A percentile compares a stretch with the other conserved stretches of the same genome.
These are phyloP conservation scores for Mycena galericulata DNA, from an alignment of 768 basidiomycete species.

Conservation along the genomic window DNA sequence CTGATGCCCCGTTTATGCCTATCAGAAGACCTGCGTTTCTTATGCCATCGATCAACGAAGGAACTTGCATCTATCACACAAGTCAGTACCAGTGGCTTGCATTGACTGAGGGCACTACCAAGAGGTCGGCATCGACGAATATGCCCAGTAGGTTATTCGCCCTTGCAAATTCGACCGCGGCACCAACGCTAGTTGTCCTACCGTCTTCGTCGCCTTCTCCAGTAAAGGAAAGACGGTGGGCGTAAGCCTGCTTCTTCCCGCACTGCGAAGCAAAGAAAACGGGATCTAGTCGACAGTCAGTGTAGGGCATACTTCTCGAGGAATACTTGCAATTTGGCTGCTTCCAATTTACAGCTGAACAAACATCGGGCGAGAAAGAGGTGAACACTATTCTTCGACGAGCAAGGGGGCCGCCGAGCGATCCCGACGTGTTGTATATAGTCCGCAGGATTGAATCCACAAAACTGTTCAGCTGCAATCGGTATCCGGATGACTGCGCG, in stretches of 20 bases:
- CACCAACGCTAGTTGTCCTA: slow-evolving; percentile 78
- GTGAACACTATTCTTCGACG: slow-evolving; percentile 91
- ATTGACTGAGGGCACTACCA: slow-evolving; percentile 61
- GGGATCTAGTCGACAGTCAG: slow-evolving; percentile 70
- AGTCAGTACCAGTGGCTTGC: slow-evolving; percentile 23
- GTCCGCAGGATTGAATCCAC: slow-evolving; percentile 88
- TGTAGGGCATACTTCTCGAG: slow-evolving; percentile 4
- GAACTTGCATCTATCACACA: slow-evolving; percentile 77
- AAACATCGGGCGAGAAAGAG: slow-evolving; percentile 91
- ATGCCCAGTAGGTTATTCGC: slow-evolving; percentile 94
- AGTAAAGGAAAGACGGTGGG: slow-evolving; percentile 53
- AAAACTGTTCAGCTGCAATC: slow-evolving; percentile 80
- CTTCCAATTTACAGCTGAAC: slow-evolving; percentile 96
- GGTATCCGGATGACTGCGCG: slow-evolving; percentile 62
- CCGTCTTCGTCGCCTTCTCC: slow-evolving; percentile 58
- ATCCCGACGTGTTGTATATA: slow-evolving; percentile 77
- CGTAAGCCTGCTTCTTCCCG: slow-evolving; percentile 64
- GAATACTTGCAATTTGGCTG: slow-evolving; percentile 91
- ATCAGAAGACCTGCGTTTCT: slow-evolving; percentile 91
- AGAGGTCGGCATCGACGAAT: slow-evolving; percentile 85
- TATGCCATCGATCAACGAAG: slow-evolving; percentile 89
- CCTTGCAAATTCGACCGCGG: slow-evolving; percentile 94
- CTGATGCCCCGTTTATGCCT: slow-evolving; percentile 79
- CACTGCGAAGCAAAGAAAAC: slow-evolving; percentile 95
- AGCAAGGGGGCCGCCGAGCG: slow-evolving; percentile 60